Base-by-base conservation (phyloP, 1,284 basidiomycete genomes). In the Pterulicium gracile region DNA sequence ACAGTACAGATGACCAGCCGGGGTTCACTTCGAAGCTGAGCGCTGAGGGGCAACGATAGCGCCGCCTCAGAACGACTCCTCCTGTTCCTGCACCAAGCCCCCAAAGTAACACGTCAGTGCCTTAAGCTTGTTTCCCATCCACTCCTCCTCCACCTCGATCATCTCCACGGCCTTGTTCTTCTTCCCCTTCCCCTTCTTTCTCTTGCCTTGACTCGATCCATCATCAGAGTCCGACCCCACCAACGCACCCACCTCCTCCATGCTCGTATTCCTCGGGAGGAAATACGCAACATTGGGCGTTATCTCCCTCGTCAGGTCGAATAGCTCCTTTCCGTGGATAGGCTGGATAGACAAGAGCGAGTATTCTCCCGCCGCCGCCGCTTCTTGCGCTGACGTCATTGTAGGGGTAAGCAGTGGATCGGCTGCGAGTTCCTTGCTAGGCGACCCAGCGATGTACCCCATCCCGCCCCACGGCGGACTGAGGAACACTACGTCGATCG, bases 381-480 rank as follows among this genome's bases (percentile, higher is more conserved):
- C 7, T 39, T 39, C 36, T 17, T 13, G 15, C 15, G n/a, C 36
- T 5, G 36, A 15, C 15, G 36, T 17, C n/a, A 7, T 18, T 13
- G n/a, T 18, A 32, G 7, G 7, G 7, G 7, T 32, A 32, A n/a
- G n/a, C 7, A n/a, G 7, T 1, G 79, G 71, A 51, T 79, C 72
- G 1, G 54, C 54, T 42, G 57, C 55, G 4, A 47, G 24, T 12
- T 19, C 39, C 10, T 41, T 41, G 12, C 14, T 41, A 19, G 39
- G 39, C 7, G 39, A 41, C 1, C 42, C 18, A 4, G 49, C 47
- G 27, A 44, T 24, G 56, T 90, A 90, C 2, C 73, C 72, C 3
- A 85, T 85, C 19, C 88, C 87, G 54, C 92, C 93, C 91, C 91
- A 96, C 0, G 92, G 93, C 1, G 93, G 93, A 51, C 88, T 92